A percentile compares a stretch with the other conserved stretches of the same genome.
These are phyloP conservation scores for Graphium sp. DNA, from an alignment of 2,329 filamentous ascomycete genomes.

Conservation along the genomic window DNA sequence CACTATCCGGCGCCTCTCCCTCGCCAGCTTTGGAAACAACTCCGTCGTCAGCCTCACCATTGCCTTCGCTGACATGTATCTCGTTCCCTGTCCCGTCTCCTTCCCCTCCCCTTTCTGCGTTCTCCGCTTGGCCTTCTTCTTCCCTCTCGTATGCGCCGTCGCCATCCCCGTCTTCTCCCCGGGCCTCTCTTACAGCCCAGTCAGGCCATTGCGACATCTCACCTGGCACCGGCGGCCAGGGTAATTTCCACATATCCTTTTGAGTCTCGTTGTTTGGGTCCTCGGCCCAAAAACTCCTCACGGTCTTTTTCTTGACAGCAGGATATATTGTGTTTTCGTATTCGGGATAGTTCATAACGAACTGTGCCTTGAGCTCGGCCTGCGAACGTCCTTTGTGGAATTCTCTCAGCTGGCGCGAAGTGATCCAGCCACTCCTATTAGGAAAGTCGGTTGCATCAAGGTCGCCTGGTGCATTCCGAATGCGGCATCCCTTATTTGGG, in stretches of 20 bases:
- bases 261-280: neutral
- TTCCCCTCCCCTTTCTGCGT: no score
- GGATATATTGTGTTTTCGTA: neutral
- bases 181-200: neutral
- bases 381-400: no score
- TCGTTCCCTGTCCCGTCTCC: no score
- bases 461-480: neutral
- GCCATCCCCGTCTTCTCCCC: neutral
- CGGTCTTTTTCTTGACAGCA: neutral
- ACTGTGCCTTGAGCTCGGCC: neutral
- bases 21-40: no score
- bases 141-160: neutral
- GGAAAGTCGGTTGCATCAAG: neutral
- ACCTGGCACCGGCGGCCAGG: neutral
- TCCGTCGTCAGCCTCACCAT: no score
- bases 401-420: no score
- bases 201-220: neutral
- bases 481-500: constrained; percentile 1
- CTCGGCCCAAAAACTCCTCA: neutral
- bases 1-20: neutral
- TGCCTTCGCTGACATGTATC: no score
- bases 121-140: neutral
- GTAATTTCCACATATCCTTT: neutral
- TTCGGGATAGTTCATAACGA: neutral
- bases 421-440: constrained; percentile 1